Evolutionary conservation across 1,284 basidiomycete genomes (phyloP), one percentile per base, ranked within the genome.

Genomic region (Phlebopus sp.): DNA sequence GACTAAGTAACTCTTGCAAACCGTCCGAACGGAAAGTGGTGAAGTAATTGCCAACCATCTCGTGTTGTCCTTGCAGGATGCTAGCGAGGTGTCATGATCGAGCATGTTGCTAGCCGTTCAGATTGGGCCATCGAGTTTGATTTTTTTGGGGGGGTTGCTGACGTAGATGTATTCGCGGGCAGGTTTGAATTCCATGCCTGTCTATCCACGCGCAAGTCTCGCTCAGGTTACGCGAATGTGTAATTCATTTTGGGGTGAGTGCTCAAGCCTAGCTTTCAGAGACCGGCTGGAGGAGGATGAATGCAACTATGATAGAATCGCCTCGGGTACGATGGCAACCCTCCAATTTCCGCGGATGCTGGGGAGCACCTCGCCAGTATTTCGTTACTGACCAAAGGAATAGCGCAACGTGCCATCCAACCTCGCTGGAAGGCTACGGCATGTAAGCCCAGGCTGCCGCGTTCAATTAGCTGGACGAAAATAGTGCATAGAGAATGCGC

Each of bases 141-240:
- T 13, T 19, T 23, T 29, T 29, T 29, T 29, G 7, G 27, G 27
- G 4, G 27, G 27, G 27, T 29, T 29, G 27, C 27, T 29, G 27
- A 29, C 27, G 27, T 4, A 29, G 27, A 29, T 29, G 27, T 29
- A 11, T 29, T 29, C 9, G 27, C 10, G 27, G 27, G 50, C 37
- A 23, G 21, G 27, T 35, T 35, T 53, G 29, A 29, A 7, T 9
- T 51, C 85, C 82, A 76, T 92, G 7, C 81, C 86, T 1, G 90
- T 97, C 5, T 94, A 91, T 65, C 92, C 92, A 4, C 92, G 96
- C 63, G 91, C 92, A 1, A 92, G 92, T 29, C 91, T 92, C 55
- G 92, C 96, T 18, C 92, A 29, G 92, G 4, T 73, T 95, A 6
- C 95, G 92, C 68, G 92, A 95, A 74, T 91, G 92, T 66, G 89